Percentiles rank a stretch among this genome's conserved stretches.
These are phyloP conservation scores for Elsinoe perseae DNA, from an alignment of 2,329 filamentous ascomycete species.

Conservation along the genomic window DNA sequence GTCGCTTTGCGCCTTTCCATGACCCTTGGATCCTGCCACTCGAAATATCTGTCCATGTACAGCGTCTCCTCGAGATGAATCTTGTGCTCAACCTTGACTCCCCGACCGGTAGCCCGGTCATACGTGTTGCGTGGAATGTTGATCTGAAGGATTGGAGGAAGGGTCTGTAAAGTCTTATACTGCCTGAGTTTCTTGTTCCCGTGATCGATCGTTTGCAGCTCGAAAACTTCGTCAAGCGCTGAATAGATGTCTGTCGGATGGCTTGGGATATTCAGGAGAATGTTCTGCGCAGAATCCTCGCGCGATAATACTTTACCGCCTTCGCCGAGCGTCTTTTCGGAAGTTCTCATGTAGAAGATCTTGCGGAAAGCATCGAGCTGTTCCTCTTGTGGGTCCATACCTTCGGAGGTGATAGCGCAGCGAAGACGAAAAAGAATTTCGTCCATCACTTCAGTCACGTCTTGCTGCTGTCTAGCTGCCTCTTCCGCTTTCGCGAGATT, in stretches of 20 bases:
- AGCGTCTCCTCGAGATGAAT: constrained; percentile 73
- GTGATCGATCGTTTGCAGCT: constrained; percentile 65
- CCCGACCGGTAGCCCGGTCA: constrained; percentile 43
- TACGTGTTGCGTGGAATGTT: constrained; percentile 75
- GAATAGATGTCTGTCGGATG: constrained; percentile 65
- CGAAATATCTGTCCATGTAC: constrained; percentile 83
- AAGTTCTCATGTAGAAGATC: constrained; percentile 25
- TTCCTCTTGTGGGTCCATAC: constrained; percentile 59
- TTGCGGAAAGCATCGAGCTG: constrained; percentile 57
- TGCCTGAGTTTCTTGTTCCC: constrained; percentile 43
- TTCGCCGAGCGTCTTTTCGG: constrained; percentile 29
- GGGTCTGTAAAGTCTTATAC: constrained; percentile 56
- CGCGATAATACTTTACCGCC: constrained; percentile 41
- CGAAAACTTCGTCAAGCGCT: constrained; percentile 78
- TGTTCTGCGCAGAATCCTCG: constrained; percentile 54
- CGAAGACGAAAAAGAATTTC: constrained; percentile 87
- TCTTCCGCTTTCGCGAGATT: constrained; percentile 46
- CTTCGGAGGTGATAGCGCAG: constrained; percentile 70
- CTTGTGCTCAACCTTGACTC: constrained; percentile 67
- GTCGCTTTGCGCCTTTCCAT: constrained; percentile 58
- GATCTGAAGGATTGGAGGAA: constrained; percentile 80
- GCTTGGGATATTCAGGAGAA: constrained; percentile 52
- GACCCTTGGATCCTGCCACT: constrained; percentile 53
- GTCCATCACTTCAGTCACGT: constrained; percentile 92
- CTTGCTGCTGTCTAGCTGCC: constrained; percentile 63